These are phyloP conservation scores for Fusarium incarnatum DNA, from an alignment of 2,329 filamentous ascomycete genomes.

Conservation along the genomic window DNA sequence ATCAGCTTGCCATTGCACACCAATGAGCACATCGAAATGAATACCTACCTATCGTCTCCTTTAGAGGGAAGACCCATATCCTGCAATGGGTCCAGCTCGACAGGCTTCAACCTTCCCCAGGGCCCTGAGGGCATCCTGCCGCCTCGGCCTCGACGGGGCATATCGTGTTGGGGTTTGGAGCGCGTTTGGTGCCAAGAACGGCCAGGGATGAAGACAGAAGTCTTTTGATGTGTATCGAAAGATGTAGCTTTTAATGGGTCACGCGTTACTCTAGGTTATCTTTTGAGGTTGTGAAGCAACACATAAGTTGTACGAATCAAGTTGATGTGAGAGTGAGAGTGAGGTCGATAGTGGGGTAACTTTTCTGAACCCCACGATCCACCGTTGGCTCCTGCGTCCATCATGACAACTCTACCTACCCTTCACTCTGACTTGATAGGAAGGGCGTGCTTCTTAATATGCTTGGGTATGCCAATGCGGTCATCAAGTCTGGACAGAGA, in stretches of 20 bases:
- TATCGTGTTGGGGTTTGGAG: conserved; percentile 23
- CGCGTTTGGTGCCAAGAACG: background rate
- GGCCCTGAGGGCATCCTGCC: conserved; percentile 60
- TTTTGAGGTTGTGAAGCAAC: background rate
- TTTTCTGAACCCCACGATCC: conserved; percentile 28
- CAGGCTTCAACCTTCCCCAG: conserved; percentile 79
- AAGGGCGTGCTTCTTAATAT: background rate
- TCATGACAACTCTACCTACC: background rate
- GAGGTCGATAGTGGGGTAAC: conserved; percentile 33
- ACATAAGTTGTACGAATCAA: conserved; percentile 12
- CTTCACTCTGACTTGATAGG: background rate
- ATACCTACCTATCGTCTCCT: conserved; percentile 86
- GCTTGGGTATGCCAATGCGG: background rate
- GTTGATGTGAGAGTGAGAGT: conserved; percentile 22
- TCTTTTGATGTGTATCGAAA: background rate
- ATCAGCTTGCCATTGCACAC: conserved; percentile 5
- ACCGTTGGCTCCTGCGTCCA: conserved; percentile 33
- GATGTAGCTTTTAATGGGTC: background rate
- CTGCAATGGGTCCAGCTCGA: conserved; percentile 81
- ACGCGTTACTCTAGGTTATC: background rate
- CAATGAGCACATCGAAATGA: background rate
- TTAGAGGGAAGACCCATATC: conserved; percentile 89
- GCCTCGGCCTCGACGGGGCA: conserved; percentile 50
- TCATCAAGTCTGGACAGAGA: background rate
- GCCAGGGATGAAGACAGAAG: background rate